Evolutionary conservation across 768 basidiomycete species (phyloP), one percentile per base, ranked within the genome.

Genomic region (Pleurotus ostreatus): DNA sequence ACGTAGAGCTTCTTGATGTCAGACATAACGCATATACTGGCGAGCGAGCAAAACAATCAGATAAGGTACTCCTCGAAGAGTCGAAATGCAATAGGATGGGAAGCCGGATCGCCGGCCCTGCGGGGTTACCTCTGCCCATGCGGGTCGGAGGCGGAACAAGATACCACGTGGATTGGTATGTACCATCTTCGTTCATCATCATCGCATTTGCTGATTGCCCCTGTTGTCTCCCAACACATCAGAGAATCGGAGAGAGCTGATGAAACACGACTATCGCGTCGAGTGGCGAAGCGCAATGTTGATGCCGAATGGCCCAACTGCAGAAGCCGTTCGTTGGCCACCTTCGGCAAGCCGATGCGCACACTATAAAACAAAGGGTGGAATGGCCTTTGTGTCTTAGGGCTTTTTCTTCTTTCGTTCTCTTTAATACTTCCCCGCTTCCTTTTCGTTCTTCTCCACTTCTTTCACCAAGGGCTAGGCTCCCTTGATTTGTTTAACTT

Each of bases 1-100:
- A 83, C 80, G 49, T 65, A 62, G 53, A 83, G 57, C 18, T 62
- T 67, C 44, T 64, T 59, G 48, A 64, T 61, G 40, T 64, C 60
- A 73, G 76, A 34, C 30, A 34, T 34, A 34, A 9, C 11, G 30
- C 11, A 34, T 34, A 8, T 34, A 8, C 30, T 34, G 30, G 30
- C 30, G 30, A 11, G 30, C 30, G 22, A 30, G 52, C 34, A 34
- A 40, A 16, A 15, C 23, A 15, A 23, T 20, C 26, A 9, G 26
- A 23, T 20, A n/a, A 44, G 8, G 43, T 16, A 44, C 20, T 7
- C 20, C 23, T 25, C 23, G 23, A 25, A 25, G 23, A 23, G 5
- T 23, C 23, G 23, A 25, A 25, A 44, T 8, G 43, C n/a, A 16
- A 4, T 22, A 22, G 15, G 20, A 44, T n/a, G 43, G 20, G 13